A percentile compares a stretch with the other conserved stretches of the same genome.
Evolutionary conservation across 2,329 filamentous ascomycete species (phyloP).

Genomic region (Penicillium paneum): DNA sequence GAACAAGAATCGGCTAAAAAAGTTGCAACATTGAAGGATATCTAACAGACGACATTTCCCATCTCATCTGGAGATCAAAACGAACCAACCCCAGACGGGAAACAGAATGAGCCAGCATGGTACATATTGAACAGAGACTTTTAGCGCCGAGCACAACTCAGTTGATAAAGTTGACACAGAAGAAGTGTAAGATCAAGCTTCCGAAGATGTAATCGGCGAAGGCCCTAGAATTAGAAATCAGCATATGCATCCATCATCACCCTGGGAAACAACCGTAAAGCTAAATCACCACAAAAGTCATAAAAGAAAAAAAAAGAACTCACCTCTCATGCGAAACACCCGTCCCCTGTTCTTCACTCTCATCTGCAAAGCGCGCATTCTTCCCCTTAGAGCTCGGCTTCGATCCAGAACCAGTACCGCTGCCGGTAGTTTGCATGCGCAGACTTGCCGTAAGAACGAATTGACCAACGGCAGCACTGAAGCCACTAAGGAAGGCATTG

Average conservation of each 20-base stretch:
- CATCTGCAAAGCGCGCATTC: conserved; percentile 23
- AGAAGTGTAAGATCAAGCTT: conserved; percentile 94
- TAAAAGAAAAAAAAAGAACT: conserved; percentile 10
- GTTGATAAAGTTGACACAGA: conserved; percentile 99
- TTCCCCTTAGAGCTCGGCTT: conserved; percentile 52
- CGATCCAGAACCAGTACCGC: conserved; percentile 39
- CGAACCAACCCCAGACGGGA: conserved; percentile 10
- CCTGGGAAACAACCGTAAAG: background rate
- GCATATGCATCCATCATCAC: background rate
- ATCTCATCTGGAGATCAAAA: background rate
- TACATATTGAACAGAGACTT: background rate
- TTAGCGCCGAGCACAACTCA: conserved; percentile 47
- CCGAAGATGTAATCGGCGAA: conserved; percentile 96
- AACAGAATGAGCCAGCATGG: background rate
- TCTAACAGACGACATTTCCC: background rate
- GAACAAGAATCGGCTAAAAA: background rate
- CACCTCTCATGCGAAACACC: conserved; percentile 43
- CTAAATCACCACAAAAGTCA: background rate
- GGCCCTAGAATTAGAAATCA: conserved; percentile 55
- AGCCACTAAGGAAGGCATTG: conserved; percentile 96
- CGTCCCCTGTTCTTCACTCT: conserved; percentile 24
- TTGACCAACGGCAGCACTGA: conserved; percentile 90
- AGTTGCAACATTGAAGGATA: background rate
- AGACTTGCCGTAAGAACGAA: conserved; percentile 91
- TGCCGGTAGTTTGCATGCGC: conserved; percentile 79